Percentiles rank a stretch among this genome's conserved stretches.
These are phyloP conservation scores for Phoma herbarum DNA, from an alignment of 2,329 filamentous ascomycete genomes.

Conservation along the genomic window DNA sequence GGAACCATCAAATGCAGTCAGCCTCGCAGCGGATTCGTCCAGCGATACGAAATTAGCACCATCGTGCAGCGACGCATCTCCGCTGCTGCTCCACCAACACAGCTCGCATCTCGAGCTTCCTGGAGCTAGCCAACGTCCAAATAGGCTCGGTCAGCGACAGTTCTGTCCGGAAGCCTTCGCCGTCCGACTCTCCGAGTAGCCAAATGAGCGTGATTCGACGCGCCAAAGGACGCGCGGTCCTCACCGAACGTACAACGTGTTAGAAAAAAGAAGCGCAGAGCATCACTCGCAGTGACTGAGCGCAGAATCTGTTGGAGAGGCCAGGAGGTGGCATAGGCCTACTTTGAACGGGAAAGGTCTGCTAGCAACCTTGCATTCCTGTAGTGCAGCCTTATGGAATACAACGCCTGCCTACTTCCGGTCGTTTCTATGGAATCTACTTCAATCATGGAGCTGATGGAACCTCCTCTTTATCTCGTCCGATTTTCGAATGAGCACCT, in stretches of 20 bases:
- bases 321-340: not conserved
- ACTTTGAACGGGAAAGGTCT: not conserved
- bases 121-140: not conserved
- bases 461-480: conserved; percentile 2
- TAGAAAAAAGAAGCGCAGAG: not conserved
- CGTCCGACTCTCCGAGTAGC: conserved; percentile 2
- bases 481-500: not conserved
- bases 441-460: not conserved
- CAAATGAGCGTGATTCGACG: not conserved
- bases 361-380: not conserved
- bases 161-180: not conserved
- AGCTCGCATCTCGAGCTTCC: not conserved
- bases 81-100: not conserved
- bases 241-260: not conserved
- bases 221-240: conserved; percentile 5
- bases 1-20: not conserved
- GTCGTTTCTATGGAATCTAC: not conserved
- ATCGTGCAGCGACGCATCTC: not conserved
- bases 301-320: not conserved
- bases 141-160: not conserved
- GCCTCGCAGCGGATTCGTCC: not conserved
- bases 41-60: not conserved
- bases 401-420: not conserved
- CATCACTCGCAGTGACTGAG: not conserved
- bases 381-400: not conserved